A percentile compares a stretch with the other conserved stretches of the same genome.
Evolutionary conservation across 2,329 filamentous ascomycete species (phyloP).

Genomic region (Colletotrichum cereale): DNA sequence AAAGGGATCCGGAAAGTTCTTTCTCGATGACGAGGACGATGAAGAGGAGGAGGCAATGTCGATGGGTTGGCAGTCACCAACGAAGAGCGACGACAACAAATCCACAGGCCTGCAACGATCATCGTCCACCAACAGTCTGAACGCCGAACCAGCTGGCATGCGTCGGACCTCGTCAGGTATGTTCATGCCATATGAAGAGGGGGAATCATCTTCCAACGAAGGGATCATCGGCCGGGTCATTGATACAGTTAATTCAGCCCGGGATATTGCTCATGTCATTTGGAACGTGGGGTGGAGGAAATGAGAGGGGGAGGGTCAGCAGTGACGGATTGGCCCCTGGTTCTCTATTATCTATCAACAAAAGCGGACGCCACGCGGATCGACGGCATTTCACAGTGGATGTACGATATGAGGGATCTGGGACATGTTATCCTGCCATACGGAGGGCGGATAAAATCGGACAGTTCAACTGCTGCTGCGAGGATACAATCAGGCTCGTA

Average conservation of each 20-base stretch:
- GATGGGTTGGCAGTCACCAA: constrained; percentile 42
- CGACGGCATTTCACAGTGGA: constrained; percentile 12
- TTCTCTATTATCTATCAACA: constrained; percentile 1
- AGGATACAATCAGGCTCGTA: constrained; percentile 21
- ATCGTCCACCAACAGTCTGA: constrained; percentile 62
- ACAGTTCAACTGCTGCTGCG: background rate
- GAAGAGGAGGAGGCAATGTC: constrained; percentile 65
- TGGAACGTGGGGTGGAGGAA: constrained; percentile 78
- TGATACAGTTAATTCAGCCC: constrained; percentile 82
- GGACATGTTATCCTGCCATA: background rate
- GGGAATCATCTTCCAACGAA: constrained; percentile 69
- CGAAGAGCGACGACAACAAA: constrained; percentile 41
- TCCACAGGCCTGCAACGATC: constrained; percentile 58
- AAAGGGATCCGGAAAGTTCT: constrained; percentile 73
- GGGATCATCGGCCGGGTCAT: constrained; percentile 84
- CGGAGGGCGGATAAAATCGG: background rate
- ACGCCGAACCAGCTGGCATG: constrained; percentile 71
- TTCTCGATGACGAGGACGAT: constrained; percentile 70
- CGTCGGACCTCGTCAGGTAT: constrained; percentile 87
- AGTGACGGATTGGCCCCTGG: background rate
- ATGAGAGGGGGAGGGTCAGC: constrained; percentile 47
- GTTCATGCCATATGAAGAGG: constrained; percentile 90
- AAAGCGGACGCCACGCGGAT: constrained; percentile 13
- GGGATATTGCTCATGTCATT: constrained; percentile 78
- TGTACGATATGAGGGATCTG: constrained; percentile 28